Base-by-base conservation (phyloP, 768 basidiomycete genomes). In the Rossbeevera mucosa region DNA sequence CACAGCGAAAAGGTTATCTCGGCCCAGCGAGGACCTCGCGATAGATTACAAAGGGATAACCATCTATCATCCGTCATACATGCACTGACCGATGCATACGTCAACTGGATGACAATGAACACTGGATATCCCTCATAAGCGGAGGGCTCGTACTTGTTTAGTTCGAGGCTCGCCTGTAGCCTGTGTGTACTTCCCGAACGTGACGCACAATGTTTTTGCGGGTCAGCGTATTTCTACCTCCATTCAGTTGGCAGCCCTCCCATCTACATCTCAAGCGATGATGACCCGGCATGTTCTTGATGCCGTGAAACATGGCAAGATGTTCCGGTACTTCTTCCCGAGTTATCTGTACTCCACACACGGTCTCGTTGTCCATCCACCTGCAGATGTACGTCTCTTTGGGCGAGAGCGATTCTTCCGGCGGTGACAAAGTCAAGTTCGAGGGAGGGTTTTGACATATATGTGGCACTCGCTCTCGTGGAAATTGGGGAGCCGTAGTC, bases 131-230 rank as follows among this genome's bases (percentile, higher is more conserved):
- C 12, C 25, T 12, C 22, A 18, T 18, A 8, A 48, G 24, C 13
- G 2, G 28, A 4, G 2, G 2, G 2, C 4, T 22, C 50, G 5
- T 13, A 54, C 52, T 50, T 22, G 6, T 20, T 9, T 16, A 11
- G 12, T 8, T 44, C 6, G 9, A 16, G 13, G 41, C 30, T 25
- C 62, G 56, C 29, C 12, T 60, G 30, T 9, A 43, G 4, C 45
- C 5, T 5, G 66, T 2, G 24, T 65, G 64, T 6, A 3, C 48
- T 29, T 66, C 64, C 0, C 49, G 41, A 0, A 64, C 14, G 2
- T 65, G 64, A 0, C 64, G 52, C 2, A 49, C 36, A 3, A 65
- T 61, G 7, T 47, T 50, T 29, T 64, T 54, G 1, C 64, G 59
- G 0, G 61, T 65, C 18, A 65, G 40, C 13, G 0, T 5, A 2